These are phyloP conservation scores for Cucurbita moschata DNA, from an alignment of 306 rosid genomes.

Conservation along the genomic window DNA sequence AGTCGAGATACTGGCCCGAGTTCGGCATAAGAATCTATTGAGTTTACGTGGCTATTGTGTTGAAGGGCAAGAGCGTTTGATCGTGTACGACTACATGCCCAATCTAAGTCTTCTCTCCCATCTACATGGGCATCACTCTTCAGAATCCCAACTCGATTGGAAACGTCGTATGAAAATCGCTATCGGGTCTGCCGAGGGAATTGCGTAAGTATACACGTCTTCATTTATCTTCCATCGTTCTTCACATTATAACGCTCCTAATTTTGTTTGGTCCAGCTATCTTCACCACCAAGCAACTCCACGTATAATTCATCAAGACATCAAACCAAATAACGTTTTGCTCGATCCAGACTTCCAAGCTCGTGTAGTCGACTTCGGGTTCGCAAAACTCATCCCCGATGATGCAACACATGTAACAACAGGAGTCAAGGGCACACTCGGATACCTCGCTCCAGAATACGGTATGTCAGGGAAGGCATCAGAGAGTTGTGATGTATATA, in stretches of 20 bases:
- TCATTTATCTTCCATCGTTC: neutral
- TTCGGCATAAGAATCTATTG: constrained; percentile 87
- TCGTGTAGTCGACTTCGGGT: constrained; percentile 90
- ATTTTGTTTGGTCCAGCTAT: constrained; percentile 43
- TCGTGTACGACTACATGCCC: constrained; percentile 82
- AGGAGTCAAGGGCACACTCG: constrained; percentile 92
- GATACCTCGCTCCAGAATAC: constrained; percentile 95
- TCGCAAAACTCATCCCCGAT: constrained; percentile 87
- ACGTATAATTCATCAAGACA: constrained; percentile 80
- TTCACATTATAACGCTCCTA: neutral
- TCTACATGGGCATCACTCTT: constrained; percentile 89
- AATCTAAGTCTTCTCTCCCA: constrained; percentile 89
- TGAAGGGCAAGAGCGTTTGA: constrained; percentile 93
- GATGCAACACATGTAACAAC: constrained; percentile 96
- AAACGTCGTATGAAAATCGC: constrained; percentile 70
- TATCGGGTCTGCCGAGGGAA: constrained; percentile 89
- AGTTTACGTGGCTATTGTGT: constrained; percentile 93
- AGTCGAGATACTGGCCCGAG: constrained; percentile 94
- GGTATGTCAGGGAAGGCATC: constrained; percentile 88
- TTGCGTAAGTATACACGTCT: constrained; percentile 41
- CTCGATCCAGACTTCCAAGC: constrained; percentile 69
- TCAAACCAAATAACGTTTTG: constrained; percentile 83
- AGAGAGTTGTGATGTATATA: constrained; percentile 83
- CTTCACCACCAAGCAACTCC: constrained; percentile 89
- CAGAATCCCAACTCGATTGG: constrained; percentile 84